phyloP scores from a whole-genome alignment of 441 rosid species.

The Flueggea neowawraea region DNA sequence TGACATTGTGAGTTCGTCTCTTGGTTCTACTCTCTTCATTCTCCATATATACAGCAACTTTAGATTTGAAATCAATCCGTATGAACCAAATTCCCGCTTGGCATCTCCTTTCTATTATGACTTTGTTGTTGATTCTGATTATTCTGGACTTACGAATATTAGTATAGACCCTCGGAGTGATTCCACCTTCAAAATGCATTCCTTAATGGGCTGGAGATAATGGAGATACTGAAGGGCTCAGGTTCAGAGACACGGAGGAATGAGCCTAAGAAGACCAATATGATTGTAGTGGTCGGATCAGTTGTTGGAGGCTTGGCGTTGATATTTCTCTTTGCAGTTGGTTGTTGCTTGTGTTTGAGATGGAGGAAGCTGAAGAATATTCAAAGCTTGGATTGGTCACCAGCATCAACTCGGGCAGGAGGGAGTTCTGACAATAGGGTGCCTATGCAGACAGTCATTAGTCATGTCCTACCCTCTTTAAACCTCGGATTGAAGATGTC shows the following conservation, averaged over 20 bases:
- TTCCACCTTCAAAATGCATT: constrained; percentile 20
- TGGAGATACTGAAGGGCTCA: constrained; percentile 31
- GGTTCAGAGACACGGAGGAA: neutral
- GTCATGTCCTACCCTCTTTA: constrained; percentile 26
- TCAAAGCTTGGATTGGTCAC: constrained; percentile 25
- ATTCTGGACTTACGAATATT: constrained; percentile 36
- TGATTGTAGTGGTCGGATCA: constrained; percentile 31
- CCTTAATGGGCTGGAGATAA: constrained; percentile 57
- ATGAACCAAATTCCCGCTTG: rapidly evolving
- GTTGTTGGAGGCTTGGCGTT: constrained; percentile 31
- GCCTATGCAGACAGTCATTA: constrained; percentile 13
- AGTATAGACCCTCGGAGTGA: constrained; percentile 31
- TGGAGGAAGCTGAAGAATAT: constrained; percentile 26
- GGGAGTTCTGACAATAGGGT: constrained; percentile 28
- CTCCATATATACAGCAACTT: constrained; percentile 23
- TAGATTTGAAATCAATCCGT: constrained; percentile 17
- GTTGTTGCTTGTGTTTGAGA: constrained; percentile 19
- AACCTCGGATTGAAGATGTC: constrained; percentile 37
- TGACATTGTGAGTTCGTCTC: constrained; percentile 34
- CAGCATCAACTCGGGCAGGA: constrained; percentile 17
- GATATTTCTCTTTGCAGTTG: constrained; percentile 18
- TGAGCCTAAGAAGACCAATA: constrained; percentile 10
- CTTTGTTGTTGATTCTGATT: constrained; percentile 49
- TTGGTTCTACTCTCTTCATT: constrained; percentile 15
- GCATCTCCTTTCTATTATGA: constrained; percentile 38